phyloP scores from a whole-genome alignment of 495 filamentous ascomycete genomes.

The Aspergillus indologenus region DNA sequence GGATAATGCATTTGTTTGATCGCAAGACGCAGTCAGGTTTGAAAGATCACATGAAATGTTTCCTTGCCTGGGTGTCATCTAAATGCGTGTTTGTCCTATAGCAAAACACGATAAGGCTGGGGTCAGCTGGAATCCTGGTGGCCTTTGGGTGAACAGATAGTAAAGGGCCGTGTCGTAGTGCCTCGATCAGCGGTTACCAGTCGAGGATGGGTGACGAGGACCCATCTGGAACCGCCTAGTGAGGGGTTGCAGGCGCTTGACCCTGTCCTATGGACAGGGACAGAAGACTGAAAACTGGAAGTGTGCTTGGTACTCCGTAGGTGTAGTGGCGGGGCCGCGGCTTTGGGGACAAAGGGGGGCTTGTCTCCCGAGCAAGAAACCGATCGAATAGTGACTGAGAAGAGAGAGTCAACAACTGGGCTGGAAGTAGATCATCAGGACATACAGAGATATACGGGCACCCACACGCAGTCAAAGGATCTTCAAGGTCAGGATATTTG shows the following conservation, averaged over 20 bases:
- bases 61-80: background rate
- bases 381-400: background rate
- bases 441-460: too few species aligned
- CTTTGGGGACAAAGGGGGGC: background rate
- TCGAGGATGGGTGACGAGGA: background rate
- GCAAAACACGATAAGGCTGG: too few species aligned
- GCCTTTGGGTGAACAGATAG: background rate
- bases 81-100: background rate
- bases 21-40: background rate
- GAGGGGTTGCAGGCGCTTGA: slow-evolving; percentile 9
- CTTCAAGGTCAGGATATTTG: too few species aligned
- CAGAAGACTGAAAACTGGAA: too few species aligned
- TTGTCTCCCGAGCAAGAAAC: background rate
- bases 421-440: too few species aligned
- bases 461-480: too few species aligned
- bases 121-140: background rate
- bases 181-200: background rate
- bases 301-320: too few species aligned
- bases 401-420: too few species aligned
- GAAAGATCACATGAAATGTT: background rate
- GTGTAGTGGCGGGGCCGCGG: background rate
- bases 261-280: background rate
- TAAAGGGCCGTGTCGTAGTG: background rate
- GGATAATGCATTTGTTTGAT: background rate
- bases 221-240: background rate